These are phyloP conservation scores for Ascochyta rabiei DNA, from an alignment of 2,329 filamentous ascomycete species.

Conservation along the genomic window DNA sequence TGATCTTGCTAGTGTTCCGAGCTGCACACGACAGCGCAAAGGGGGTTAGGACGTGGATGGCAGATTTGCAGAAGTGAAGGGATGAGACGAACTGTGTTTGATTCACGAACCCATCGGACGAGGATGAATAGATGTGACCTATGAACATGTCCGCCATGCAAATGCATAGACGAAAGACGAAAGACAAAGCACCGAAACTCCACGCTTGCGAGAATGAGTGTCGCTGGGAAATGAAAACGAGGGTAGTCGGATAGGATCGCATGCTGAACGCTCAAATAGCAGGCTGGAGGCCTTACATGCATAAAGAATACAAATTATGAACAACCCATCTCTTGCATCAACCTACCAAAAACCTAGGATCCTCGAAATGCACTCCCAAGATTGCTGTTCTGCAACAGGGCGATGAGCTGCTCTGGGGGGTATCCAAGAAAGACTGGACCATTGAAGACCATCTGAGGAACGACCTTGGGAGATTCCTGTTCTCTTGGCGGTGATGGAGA, in stretches of 20 bases:
- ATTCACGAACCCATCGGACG: neutral
- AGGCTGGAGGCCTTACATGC: slow-evolving; percentile 19
- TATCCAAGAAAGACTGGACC: slow-evolving; percentile 96
- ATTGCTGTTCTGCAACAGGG: slow-evolving; percentile 45
- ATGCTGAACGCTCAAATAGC: slow-evolving; percentile 7
- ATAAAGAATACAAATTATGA: slow-evolving; percentile 27
- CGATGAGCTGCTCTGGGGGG: slow-evolving; percentile 45
- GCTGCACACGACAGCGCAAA: slow-evolving; percentile 56
- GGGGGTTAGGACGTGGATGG: slow-evolving; percentile 54
- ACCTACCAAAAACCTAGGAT: no score
- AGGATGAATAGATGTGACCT: neutral
- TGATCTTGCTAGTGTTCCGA: slow-evolving; percentile 50
- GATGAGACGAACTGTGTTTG: neutral
- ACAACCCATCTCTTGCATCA: no score
- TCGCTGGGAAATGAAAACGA: neutral
- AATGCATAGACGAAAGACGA: neutral
- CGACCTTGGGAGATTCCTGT: slow-evolving; percentile 24
- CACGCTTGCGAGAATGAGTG: neutral
- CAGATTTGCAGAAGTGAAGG: slow-evolving; percentile 47
- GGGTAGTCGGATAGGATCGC: neutral
- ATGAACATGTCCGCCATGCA: neutral
- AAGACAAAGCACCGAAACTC: neutral
- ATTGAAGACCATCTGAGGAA: slow-evolving; percentile 82
- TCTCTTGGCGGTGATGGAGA: slow-evolving; percentile 15
- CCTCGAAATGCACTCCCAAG: slow-evolving; percentile 33